phyloP scores from a whole-genome alignment of 2,329 filamentous ascomycete genomes.

The Penicillium sp. region DNA sequence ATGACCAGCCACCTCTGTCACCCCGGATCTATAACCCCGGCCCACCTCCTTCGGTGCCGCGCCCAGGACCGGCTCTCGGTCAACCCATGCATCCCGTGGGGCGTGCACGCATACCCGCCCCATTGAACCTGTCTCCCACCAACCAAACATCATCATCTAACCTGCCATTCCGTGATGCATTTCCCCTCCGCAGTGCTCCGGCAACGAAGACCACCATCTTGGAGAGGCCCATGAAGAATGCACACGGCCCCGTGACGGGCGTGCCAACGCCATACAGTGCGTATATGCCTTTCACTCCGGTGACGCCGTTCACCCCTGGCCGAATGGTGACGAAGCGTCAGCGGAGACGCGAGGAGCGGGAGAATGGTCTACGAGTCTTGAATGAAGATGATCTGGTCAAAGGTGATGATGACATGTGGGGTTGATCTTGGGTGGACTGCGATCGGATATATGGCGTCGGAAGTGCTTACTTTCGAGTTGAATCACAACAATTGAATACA shows the following conservation, averaged over 20 bases:
- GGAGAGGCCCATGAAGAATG: slow-evolving; percentile 38
- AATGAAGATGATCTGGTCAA: slow-evolving; percentile 47
- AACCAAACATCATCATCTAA: slow-evolving; percentile 32
- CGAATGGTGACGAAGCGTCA: slow-evolving; percentile 44
- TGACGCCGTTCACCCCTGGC: slow-evolving; percentile 48
- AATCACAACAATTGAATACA: slow-evolving; percentile 32
- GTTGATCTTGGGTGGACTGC: slow-evolving; percentile 14
- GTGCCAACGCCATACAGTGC: slow-evolving; percentile 49
- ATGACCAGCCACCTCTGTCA: slow-evolving; percentile 53
- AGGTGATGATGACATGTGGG: slow-evolving; percentile 47
- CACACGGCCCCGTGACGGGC: slow-evolving; percentile 44
- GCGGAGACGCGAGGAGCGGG: slow-evolving; percentile 39
- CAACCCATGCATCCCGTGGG: slow-evolving; percentile 11
- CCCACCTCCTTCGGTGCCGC: slow-evolving; percentile 52
- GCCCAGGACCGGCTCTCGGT: slow-evolving; percentile 20
- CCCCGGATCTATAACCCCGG: slow-evolving; percentile 55
- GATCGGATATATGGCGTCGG: not conserved
- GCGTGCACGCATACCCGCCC: slow-evolving; percentile 27
- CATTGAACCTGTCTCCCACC: slow-evolving; percentile 29
- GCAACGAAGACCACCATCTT: slow-evolving; percentile 49
- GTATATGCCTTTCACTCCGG: slow-evolving; percentile 49
- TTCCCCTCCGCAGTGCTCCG: slow-evolving; percentile 42
- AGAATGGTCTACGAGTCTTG: slow-evolving; percentile 43
- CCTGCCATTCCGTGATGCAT: slow-evolving; percentile 45
- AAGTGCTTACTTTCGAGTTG: too few relatives aligned